Evolutionary conservation across 2,329 filamentous ascomycete genomes (phyloP).

Genomic region (Neonectria ditissima): DNA sequence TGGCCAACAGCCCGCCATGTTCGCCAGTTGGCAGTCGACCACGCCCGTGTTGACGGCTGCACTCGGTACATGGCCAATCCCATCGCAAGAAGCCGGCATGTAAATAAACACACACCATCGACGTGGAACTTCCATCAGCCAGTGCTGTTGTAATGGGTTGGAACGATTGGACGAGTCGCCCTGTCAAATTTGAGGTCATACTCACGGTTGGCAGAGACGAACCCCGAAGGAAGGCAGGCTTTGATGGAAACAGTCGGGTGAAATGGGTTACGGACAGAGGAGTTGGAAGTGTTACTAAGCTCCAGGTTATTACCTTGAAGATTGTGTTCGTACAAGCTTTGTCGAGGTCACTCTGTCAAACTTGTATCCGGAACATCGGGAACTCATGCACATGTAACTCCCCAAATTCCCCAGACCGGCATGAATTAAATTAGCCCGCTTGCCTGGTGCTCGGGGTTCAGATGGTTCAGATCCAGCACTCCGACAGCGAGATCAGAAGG

Average conservation of each 20-base stretch:
- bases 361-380: background rate
- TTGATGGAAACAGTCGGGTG: background rate
- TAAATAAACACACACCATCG: background rate
- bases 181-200: background rate
- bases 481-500: background rate
- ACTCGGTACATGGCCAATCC: conserved; percentile 21
- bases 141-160: background rate
- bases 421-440: background rate
- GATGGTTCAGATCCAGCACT: background rate
- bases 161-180: background rate
- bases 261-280: background rate
- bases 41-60: background rate
- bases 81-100: background rate
- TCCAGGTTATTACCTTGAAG: background rate
- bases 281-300: background rate
- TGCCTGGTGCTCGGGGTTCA: background rate
- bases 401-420: background rate
- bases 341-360: background rate
- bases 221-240: background rate
- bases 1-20: conserved; percentile 7
- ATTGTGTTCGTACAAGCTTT: background rate
- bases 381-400: background rate
- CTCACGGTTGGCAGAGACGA: background rate
- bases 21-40: conserved; percentile 21
- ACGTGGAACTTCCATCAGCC: background rate